These are phyloP conservation scores for Pythium dissotocum DNA, from an alignment of 352 stramenopile species.

Conservation along the genomic window DNA sequence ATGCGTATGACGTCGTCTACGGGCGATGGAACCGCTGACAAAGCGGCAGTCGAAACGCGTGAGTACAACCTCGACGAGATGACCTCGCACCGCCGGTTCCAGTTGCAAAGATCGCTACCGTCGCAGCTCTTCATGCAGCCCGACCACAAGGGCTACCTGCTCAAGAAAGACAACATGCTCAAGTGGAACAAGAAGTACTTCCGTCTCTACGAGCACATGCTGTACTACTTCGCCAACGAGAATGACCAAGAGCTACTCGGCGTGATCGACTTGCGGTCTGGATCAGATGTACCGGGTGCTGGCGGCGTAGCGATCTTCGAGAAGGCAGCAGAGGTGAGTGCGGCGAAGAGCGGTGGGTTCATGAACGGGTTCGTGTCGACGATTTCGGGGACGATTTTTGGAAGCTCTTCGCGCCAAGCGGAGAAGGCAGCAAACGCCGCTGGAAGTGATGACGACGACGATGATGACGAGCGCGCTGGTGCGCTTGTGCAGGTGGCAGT, in stretches of 20 bases:
- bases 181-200: conserved; percentile 92
- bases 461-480: conserved; percentile 52
- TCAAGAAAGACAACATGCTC: conserved; percentile 88
- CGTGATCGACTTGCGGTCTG: conserved; percentile 77
- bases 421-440: conserved; percentile 37
- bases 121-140: conserved; percentile 79
- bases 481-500: conserved; percentile 68
- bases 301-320: conserved; percentile 84
- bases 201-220: conserved; percentile 83
- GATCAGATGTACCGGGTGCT: conserved; percentile 67
- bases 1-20: conserved; percentile 87
- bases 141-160: conserved; percentile 75
- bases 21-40: conserved; percentile 50
- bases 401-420: conserved; percentile 50
- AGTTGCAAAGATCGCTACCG: conserved; percentile 79
- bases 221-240: conserved; percentile 89
- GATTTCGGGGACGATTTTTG: conserved; percentile 80
- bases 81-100: conserved; percentile 70
- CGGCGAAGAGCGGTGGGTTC: conserved; percentile 50
- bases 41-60: conserved; percentile 81
- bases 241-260: conserved; percentile 81
- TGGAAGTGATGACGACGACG: conserved; percentile 50
- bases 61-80: conserved; percentile 90
- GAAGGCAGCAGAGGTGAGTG: conserved; percentile 55
- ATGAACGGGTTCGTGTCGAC: conserved; percentile 83